phyloP scores from a whole-genome alignment of 2,329 filamentous ascomycete species.

The Xylariaceae sp. region DNA sequence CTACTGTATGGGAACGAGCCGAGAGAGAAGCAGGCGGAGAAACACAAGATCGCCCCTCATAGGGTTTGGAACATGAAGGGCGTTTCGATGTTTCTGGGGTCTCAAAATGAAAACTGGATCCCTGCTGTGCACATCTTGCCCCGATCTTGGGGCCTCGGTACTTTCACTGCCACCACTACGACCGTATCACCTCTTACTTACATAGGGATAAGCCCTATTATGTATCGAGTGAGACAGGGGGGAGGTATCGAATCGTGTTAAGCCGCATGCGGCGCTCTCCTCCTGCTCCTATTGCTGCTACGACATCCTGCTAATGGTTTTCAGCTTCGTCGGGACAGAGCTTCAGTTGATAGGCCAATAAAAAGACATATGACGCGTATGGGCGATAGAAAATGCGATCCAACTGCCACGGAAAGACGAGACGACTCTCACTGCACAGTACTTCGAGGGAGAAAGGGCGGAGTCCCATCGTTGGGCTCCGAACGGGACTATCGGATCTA shows the following conservation, averaged over 20 bases:
- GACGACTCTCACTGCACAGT: conserved; percentile 9
- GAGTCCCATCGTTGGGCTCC: neutral
- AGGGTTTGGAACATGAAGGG: neutral
- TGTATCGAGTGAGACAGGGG: neutral
- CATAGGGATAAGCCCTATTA: neutral
- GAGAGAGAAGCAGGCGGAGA: neutral
- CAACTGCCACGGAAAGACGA: neutral
- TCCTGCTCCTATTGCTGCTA: neutral
- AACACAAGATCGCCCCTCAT: neutral
- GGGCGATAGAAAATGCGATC: neutral
- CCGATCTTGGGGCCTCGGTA: neutral
- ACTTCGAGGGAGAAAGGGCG: conserved; percentile 1
- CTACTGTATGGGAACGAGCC: too few relatives aligned
- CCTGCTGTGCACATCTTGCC: neutral
- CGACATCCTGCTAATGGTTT: neutral
- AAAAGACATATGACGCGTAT: neutral
- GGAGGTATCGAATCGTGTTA: neutral
- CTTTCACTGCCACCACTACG: neutral
- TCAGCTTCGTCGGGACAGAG: neutral
- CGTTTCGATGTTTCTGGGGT: neutral
- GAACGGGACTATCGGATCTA: conserved; percentile 9
- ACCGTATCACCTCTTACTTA: neutral
- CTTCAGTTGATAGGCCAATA: neutral
- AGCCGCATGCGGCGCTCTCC: neutral
- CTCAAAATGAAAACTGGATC: neutral